Evolutionary conservation across 176 grass and related monocot species (phyloP).

Genomic region (Lolium perenne): DNA sequence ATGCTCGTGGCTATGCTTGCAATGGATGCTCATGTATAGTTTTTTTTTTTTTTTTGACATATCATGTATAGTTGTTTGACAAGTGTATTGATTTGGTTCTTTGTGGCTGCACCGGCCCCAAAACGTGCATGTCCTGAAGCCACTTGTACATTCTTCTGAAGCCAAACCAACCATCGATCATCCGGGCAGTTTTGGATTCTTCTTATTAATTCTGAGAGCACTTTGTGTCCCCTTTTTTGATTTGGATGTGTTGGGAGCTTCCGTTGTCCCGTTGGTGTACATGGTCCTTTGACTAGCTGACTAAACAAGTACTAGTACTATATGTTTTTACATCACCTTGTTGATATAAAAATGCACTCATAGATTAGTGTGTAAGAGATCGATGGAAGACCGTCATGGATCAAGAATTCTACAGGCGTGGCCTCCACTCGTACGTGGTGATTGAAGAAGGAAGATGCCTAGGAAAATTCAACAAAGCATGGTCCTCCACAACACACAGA

Average conservation of each 20-base stretch:
- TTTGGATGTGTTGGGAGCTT: slow-evolving; percentile 1
- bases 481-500: neutral
- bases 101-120: neutral
- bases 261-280: neutral
- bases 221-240: neutral
- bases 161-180: neutral
- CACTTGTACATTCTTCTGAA: neutral
- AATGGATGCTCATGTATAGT: neutral
- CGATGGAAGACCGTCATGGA: neutral
- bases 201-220: neutral
- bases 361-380: neutral
- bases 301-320: too few relatives aligned
- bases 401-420: neutral
- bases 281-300: neutral
- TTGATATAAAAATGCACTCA: neutral
- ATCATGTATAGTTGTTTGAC: neutral
- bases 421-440: neutral
- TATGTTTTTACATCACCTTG: neutral
- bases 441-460: neutral
- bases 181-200: neutral
- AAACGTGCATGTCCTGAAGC: neutral
- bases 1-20: neutral
- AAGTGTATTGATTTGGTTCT: neutral
- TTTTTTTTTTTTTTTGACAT: too few relatives aligned
- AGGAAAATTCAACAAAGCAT: neutral